These are phyloP conservation scores for Boletellus emodensis DNA, from an alignment of 768 basidiomycete species.

Conservation along the genomic window DNA sequence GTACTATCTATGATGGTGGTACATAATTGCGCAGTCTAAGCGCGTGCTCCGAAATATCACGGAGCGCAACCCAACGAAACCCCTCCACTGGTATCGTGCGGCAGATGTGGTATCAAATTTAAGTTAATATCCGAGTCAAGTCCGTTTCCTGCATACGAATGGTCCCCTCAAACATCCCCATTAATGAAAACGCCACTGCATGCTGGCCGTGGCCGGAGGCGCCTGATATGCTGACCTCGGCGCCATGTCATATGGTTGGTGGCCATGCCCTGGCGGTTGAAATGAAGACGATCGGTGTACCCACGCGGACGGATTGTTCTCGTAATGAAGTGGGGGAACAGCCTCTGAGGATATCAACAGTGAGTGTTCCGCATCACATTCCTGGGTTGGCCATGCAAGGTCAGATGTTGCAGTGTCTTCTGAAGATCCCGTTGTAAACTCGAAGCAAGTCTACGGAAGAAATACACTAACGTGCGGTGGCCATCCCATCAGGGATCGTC, in stretches of 20 bases:
- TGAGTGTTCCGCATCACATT: conserved; percentile 2
- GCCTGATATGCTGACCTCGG: not conserved
- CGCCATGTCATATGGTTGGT: conserved; percentile 7
- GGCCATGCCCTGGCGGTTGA: not conserved
- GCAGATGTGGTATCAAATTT: not conserved
- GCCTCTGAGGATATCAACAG: not conserved
- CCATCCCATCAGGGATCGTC: not conserved
- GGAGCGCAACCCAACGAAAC: not conserved
- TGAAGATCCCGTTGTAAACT: not conserved
- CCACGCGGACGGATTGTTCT: conserved; percentile 5
- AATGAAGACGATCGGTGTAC: conserved; percentile 1
- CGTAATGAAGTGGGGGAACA: conserved; percentile 3
- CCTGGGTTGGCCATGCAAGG: conserved; percentile 7
- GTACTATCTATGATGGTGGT: not conserved
- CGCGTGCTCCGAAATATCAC: not conserved
- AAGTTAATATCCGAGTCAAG: not conserved
- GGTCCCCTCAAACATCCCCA: no score
- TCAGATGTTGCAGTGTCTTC: conserved; percentile 6
- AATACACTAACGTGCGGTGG: conserved; percentile 9
- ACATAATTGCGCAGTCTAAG: not conserved
- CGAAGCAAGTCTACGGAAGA: not conserved
- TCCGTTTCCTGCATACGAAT: no score
- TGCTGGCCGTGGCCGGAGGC: not conserved
- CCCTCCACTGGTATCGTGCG: no score
- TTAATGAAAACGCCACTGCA: conserved; percentile 7